These are phyloP conservation scores for Fusarium irregulare DNA, from an alignment of 2,329 filamentous ascomycete species.

Conservation along the genomic window DNA sequence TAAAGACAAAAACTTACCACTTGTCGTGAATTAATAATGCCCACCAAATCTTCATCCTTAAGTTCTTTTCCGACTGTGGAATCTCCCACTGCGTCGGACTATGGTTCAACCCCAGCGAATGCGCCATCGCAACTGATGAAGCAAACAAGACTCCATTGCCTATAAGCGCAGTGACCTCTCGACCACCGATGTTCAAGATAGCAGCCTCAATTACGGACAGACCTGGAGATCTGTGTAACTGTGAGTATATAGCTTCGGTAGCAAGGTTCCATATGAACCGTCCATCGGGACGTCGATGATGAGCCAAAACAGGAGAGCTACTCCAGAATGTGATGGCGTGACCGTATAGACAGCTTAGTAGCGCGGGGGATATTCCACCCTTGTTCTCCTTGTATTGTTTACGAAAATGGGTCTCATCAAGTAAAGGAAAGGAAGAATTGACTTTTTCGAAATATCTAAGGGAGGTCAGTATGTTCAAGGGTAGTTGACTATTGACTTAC, in stretches of 20 bases:
- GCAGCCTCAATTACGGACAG: conserved; percentile 68
- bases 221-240: conserved; percentile 68
- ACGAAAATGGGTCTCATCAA: conserved; percentile 66
- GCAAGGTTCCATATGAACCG: conserved; percentile 73
- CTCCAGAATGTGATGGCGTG: conserved; percentile 69
- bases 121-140: conserved; percentile 62
- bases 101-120: conserved; percentile 66
- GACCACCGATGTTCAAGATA: conserved; percentile 68
- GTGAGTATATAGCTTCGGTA: conserved; percentile 68
- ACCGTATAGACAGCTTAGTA: conserved; percentile 68
- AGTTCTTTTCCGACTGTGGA: conserved; percentile 60
- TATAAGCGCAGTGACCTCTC: conserved; percentile 69
- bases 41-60: conserved; percentile 68
- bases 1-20: conserved; percentile 54
- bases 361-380: conserved; percentile 64
- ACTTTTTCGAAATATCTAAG: conserved; percentile 52
- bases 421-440: conserved; percentile 70
- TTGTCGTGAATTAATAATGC: conserved; percentile 64
- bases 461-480: conserved; percentile 8
- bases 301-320: conserved; percentile 56
- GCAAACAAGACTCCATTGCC: conserved; percentile 66
- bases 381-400: conserved; percentile 58
- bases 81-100: conserved; percentile 65
- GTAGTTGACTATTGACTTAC: conserved; percentile 45
- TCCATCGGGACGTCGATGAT: conserved; percentile 64